Evolutionary conservation across 2,329 filamentous ascomycete genomes (phyloP).

Genomic region (Penicillium sp.): DNA sequence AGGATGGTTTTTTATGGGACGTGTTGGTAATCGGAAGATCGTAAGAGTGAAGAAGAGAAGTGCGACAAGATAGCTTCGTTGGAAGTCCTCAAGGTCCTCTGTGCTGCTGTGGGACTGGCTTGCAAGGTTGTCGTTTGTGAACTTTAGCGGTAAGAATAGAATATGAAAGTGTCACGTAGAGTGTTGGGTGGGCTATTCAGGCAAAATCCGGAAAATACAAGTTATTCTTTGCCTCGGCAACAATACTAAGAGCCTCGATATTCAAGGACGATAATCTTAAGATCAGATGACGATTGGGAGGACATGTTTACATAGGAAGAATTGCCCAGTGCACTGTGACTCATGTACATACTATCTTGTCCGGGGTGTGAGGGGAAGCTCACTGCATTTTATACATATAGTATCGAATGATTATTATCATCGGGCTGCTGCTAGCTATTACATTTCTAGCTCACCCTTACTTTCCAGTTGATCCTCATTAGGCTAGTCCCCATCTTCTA

Average conservation of each 20-base stretch:
- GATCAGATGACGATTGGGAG: neutral
- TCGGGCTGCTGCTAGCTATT: neutral
- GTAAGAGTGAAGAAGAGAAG: neutral
- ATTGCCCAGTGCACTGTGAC: neutral
- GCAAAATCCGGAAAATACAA: neutral
- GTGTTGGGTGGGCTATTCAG: neutral
- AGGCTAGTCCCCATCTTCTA: neutral
- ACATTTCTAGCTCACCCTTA: neutral
- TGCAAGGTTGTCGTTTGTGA: neutral
- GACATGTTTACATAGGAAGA: neutral
- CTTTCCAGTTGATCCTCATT: neutral
- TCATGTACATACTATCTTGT: neutral
- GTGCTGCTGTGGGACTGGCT: neutral
- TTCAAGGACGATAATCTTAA: neutral
- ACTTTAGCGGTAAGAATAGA: neutral
- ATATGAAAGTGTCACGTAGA: neutral
- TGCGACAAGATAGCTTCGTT: neutral
- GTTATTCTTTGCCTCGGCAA: neutral
- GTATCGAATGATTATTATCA: neutral
- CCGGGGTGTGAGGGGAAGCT: no score
- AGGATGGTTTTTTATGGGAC: neutral
- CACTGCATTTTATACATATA: neutral
- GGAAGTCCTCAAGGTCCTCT: constrained; percentile 5
- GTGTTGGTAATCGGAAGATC: neutral
- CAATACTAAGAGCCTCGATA: neutral